These are phyloP conservation scores for Globisporangium perplexum DNA, from an alignment of 352 stramenopile genomes.

Conservation along the genomic window DNA sequence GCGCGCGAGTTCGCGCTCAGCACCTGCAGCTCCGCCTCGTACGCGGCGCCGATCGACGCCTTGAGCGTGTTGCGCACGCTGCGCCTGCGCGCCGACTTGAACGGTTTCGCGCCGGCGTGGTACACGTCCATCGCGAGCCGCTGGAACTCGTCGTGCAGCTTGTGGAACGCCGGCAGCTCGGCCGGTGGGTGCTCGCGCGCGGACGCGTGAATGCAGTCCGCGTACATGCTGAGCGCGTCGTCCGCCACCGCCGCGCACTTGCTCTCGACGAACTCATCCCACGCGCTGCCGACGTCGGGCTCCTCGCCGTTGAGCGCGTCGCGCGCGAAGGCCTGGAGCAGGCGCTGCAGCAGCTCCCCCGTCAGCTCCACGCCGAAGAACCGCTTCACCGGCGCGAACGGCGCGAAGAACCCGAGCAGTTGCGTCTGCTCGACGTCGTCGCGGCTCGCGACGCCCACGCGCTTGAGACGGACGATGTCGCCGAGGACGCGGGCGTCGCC, in stretches of 20 bases:
- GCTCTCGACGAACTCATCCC: constrained; percentile 60
- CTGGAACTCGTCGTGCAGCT: constrained; percentile 68
- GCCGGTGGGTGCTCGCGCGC: constrained; percentile 52
- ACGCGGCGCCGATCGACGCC: constrained; percentile 30
- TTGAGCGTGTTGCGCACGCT: constrained; percentile 51
- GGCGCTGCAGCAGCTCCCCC: constrained; percentile 35
- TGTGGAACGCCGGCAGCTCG: constrained; percentile 52
- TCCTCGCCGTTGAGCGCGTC: constrained; percentile 25
- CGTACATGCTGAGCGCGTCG: constrained; percentile 64
- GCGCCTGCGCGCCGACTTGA: constrained; percentile 34
- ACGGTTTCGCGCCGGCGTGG: constrained; percentile 23
- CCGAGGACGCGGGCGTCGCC: constrained; percentile 11
- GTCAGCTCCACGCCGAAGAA: constrained; percentile 62
- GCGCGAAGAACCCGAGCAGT: constrained; percentile 22
- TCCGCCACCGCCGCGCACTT: constrained; percentile 44
- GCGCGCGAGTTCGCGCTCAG: constrained; percentile 39
- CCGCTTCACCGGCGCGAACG: constrained; percentile 39
- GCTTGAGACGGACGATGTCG: constrained; percentile 37
- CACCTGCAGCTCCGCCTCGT: constrained; percentile 27
- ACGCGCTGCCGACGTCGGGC: constrained; percentile 52
- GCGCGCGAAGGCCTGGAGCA: constrained; percentile 28
- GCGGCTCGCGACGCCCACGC: constrained; percentile 16
- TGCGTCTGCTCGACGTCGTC: background rate
- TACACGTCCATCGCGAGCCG: constrained; percentile 70
- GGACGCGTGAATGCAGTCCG: constrained; percentile 64